Conservation (phyloP, 1,284 basidiomycete genomes). For the Cystobasidium sp. region DNA sequence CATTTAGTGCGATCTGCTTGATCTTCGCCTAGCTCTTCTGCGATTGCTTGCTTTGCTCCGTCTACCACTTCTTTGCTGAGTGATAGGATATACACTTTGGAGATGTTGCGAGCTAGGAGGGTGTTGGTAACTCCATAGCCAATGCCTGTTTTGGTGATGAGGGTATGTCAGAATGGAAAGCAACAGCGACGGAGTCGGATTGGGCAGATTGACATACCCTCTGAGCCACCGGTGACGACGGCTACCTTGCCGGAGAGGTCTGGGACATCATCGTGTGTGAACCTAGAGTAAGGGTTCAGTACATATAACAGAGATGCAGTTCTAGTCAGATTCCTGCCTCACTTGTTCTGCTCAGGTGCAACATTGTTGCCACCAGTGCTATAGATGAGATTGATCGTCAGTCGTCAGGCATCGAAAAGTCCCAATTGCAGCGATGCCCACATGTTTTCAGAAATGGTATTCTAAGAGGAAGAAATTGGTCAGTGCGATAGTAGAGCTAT, state of each 20-base stretch:
- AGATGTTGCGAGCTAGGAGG: slow-evolving; percentile 31
- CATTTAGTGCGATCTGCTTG: slow-evolving; percentile 40
- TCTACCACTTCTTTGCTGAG: slow-evolving; percentile 35
- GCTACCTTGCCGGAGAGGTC: slow-evolving; percentile 56
- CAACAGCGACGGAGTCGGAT: too few relatives aligned
- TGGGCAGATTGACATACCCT: slow-evolving; percentile 45
- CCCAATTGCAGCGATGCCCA: neutral
- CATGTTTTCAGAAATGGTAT: slow-evolving; percentile 43
- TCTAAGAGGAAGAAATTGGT: slow-evolving; percentile 8
- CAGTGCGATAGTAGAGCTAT: neutral
- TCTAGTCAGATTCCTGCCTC: neutral
- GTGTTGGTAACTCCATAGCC: slow-evolving; percentile 39
- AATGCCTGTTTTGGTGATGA: slow-evolving; percentile 6
- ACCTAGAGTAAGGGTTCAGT: slow-evolving; percentile 53
- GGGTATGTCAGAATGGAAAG: neutral
- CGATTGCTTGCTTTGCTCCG: slow-evolving; percentile 33
- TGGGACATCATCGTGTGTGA: slow-evolving; percentile 56
- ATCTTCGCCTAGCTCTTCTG: slow-evolving; percentile 39
- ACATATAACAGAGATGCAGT: neutral
- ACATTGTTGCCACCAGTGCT: slow-evolving; percentile 39
- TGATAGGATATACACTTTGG: slow-evolving; percentile 41
- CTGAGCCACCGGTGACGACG: slow-evolving; percentile 55
- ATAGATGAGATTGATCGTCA: slow-evolving; percentile 14
- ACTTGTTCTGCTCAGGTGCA: slow-evolving; percentile 32
- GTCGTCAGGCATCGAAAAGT: neutral